A percentile compares a stretch with the other conserved stretches of the same genome.
These are phyloP conservation scores for Chaetomium sp. DNA, from an alignment of 2,329 filamentous ascomycete species.

Conservation along the genomic window DNA sequence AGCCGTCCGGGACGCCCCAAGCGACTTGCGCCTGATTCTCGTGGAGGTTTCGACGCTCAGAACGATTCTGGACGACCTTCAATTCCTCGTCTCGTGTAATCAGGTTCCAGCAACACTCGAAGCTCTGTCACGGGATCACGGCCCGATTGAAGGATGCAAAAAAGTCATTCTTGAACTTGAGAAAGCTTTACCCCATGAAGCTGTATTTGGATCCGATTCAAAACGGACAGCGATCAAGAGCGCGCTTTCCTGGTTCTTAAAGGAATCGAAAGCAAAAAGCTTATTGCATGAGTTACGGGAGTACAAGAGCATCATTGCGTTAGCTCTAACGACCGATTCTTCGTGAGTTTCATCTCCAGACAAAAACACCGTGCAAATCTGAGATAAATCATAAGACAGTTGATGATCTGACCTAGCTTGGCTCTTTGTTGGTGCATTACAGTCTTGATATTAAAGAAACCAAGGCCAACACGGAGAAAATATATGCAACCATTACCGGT, in stretches of 20 bases:
- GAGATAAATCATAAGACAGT: too few species aligned
- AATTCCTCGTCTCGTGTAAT: constrained; percentile 1
- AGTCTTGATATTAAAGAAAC: neutral
- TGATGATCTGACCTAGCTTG: too few species aligned
- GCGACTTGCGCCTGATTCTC: constrained; percentile 15
- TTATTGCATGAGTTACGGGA: constrained; percentile 7
- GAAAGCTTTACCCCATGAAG: neutral
- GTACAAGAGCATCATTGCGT: constrained; percentile 12
- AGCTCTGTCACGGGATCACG: neutral
- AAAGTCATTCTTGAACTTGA: constrained; percentile 1
- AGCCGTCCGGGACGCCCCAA: constrained; percentile 6
- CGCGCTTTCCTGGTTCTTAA: constrained; percentile 6
- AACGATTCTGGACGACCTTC: constrained; percentile 7
- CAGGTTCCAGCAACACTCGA: neutral
- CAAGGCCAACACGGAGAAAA: neutral
- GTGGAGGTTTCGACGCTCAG: constrained; percentile 11
- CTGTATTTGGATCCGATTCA: neutral
- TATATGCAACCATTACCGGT: constrained; percentile 1
- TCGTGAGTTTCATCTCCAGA: neutral
- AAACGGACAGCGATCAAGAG: constrained; percentile 1
- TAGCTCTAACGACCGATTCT: constrained; percentile 11
- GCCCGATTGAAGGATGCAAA: constrained; percentile 11
- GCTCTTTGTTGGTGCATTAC: too few species aligned
- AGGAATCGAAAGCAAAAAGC: constrained; percentile 1
- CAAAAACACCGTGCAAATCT: neutral